Percentiles rank a stretch among this genome's conserved stretches.
phyloP scores from a whole-genome alignment of 306 rosid genomes.

The barrel medic (Medicago truncatula) region DNA sequence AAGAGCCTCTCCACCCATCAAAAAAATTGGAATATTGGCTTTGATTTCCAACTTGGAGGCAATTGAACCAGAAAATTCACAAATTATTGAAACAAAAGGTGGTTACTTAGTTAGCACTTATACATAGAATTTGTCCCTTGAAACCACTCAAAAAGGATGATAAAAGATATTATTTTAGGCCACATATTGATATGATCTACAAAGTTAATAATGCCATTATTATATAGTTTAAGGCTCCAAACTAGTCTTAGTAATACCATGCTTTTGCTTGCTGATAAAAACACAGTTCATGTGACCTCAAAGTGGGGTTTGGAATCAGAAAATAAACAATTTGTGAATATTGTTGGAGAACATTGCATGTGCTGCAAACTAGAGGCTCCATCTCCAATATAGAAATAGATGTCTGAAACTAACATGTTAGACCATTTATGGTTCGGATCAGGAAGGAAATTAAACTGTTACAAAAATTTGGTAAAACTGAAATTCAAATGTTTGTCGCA shows the following conservation, averaged over 20 bases:
- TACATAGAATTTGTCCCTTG: conserved; percentile 38
- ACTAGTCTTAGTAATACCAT: conserved; percentile 1
- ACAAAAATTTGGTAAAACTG: not conserved
- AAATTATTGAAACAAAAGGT: conserved; percentile 1
- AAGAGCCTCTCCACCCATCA: conserved; percentile 9
- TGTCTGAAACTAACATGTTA: not conserved
- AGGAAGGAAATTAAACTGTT: not conserved
- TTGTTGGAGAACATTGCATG: not conserved
- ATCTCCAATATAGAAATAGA: not conserved
- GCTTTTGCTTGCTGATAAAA: conserved; percentile 5
- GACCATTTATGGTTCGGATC: not conserved
- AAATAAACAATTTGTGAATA: conserved; percentile 31
- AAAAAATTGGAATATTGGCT: conserved; percentile 11
- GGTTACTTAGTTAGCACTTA: conserved; percentile 27
- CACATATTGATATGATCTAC: not conserved
- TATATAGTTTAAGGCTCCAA: conserved; percentile 29
- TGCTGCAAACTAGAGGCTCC: conserved; percentile 29
- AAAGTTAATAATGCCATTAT: conserved; percentile 27
- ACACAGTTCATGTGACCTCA: conserved; percentile 36
- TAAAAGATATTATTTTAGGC: conserved; percentile 5
- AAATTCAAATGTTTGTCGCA: not conserved
- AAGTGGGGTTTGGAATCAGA: conserved; percentile 34
- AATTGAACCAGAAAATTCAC: conserved; percentile 35
- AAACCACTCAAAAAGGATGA: conserved; percentile 21
- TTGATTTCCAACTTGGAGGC: conserved; percentile 32